Evolutionary conservation across 106 monocot species (phyloP), one percentile per base, ranked within the genome.

Genomic region (Amphibolis antarctica): DNA sequence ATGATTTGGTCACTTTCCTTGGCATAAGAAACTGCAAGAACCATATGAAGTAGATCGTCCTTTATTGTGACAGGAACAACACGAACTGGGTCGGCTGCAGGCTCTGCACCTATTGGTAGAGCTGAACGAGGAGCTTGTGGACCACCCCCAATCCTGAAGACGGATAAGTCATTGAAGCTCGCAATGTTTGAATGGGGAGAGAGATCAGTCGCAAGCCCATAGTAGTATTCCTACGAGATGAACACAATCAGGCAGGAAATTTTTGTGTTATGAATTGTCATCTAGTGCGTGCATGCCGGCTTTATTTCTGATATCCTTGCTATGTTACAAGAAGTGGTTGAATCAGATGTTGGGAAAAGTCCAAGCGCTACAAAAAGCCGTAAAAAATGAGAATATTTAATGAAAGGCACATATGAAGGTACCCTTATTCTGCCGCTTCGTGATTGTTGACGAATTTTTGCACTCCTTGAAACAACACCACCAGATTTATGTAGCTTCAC

Each of bases 401-500:
- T 4, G 7, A n/a, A n/a, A n/a, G n/a, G n/a, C n/a, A 36, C 36
- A 36, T 36, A 36, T 36, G 2, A 36, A 36, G 36, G 7, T 72
- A 98, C 96, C 81, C 82, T 79, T 44, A 88, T 98, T 42, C 82
- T 78, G 22, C 55, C 36, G 70, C 91, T 84, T 62, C 87, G 67
- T 15, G 91, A 26, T 53, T 83, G 85, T 59, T 91, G 90, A 23
- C 87, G 91, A 20, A 91, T 20, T 66, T 86, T 84, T 19, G 70
- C 55, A 63, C 83, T 98, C 65, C 98, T 89, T 49, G 77, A 74
- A 46, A 98, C 98, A 71, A 91, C 98, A 59, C 91, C 87, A 10
- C 85, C 98, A 67, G 98, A 91, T 77, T 91, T 98, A 68, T 91
- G 87, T 75, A 98, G 98, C 75, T 91, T 98, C 48, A 91, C 98